phyloP scores from a whole-genome alignment of 139 green algal genomes.

The Chlorella sorokiniana region DNA sequence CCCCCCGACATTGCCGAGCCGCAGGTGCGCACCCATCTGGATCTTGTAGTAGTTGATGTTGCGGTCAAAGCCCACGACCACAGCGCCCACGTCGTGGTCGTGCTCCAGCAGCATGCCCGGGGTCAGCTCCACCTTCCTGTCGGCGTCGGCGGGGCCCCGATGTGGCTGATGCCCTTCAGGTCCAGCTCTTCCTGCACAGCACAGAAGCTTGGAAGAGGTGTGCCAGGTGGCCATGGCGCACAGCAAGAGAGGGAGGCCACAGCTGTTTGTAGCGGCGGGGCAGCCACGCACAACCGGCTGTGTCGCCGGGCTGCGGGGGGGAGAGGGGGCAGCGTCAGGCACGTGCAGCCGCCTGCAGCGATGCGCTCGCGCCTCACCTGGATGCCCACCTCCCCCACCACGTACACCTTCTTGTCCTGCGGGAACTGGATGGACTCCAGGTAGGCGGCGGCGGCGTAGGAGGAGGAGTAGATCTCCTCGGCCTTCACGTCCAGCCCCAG shows the following conservation, averaged over 20 bases:
- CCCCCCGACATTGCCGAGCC: background rate
- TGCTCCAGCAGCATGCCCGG: slow-evolving; percentile 88
- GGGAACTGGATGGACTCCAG: slow-evolving; percentile 93
- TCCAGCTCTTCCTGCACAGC: slow-evolving; percentile 97
- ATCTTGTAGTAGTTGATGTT: slow-evolving; percentile 99
- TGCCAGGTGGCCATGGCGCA: too few relatives aligned
- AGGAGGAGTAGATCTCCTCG: slow-evolving; percentile 99
- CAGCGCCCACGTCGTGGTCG: slow-evolving; percentile 81
- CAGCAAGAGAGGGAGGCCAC: too few relatives aligned
- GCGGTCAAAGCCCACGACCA: slow-evolving; percentile 98
- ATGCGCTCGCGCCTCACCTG: slow-evolving; percentile 16
- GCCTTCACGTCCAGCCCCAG: slow-evolving; percentile 89
- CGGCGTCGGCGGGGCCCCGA: slow-evolving; percentile 90
- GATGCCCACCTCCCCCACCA: slow-evolving; percentile 65
- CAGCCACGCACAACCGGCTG: too few relatives aligned
- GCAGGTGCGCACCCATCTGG: slow-evolving; percentile 2
- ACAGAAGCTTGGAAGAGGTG: too few relatives aligned
- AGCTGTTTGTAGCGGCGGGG: too few relatives aligned
- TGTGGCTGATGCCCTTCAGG: slow-evolving; percentile 87
- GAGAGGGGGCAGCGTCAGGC: too few relatives aligned
- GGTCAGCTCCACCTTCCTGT: slow-evolving; percentile 86
- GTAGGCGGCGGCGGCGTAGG: slow-evolving; percentile 97
- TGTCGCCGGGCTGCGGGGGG: too few relatives aligned
- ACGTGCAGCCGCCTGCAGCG: slow-evolving; percentile 69
- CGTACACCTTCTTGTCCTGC: slow-evolving; percentile 94